Evolutionary conservation across 805 yeast genomes (phyloP).

Genomic region (Ogataea wickerhamii): DNA sequence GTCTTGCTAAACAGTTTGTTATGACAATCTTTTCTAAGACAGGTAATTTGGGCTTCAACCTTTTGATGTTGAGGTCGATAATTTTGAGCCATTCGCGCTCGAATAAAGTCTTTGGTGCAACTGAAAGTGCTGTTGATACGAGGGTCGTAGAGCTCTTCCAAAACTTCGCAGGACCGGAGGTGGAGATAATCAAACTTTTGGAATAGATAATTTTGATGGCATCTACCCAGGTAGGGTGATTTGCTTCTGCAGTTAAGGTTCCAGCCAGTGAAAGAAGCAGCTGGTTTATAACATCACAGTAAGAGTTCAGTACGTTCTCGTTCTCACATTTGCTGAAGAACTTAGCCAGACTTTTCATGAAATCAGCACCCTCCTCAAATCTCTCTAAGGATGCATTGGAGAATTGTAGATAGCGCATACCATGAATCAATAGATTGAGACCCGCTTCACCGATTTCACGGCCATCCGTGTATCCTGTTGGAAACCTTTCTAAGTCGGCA

Average conservation of each 20-base stretch:
- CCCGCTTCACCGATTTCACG: conserved; percentile 40
- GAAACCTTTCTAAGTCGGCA: conserved; percentile 84
- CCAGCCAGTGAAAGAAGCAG: conserved; percentile 81
- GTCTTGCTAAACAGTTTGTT: conserved; percentile 63
- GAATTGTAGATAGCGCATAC: conserved; percentile 82
- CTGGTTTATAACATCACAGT: conserved; percentile 77
- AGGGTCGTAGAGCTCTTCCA: conserved; percentile 71
- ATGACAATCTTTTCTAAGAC: conserved; percentile 51
- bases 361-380: conserved; percentile 92
- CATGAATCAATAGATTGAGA: conserved; percentile 74
- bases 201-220: conserved; percentile 64
- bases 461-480: conserved; percentile 42
- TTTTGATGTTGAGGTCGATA: conserved; percentile 57
- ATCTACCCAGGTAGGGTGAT: conserved; percentile 92
- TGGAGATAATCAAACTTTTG: conserved; percentile 43
- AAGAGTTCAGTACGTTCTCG: conserved; percentile 65
- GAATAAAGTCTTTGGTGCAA: conserved; percentile 75
- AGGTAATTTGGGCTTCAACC: conserved; percentile 57
- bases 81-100: conserved; percentile 65
- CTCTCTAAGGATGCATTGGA: conserved; percentile 82
- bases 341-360: conserved; percentile 78
- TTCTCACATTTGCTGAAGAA: conserved; percentile 69
- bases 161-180: conserved; percentile 39
- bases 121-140: conserved; percentile 71
- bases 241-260: conserved; percentile 85